phyloP scores from a whole-genome alignment of 257 asterid genomes.

The Nemophila menziesii region DNA sequence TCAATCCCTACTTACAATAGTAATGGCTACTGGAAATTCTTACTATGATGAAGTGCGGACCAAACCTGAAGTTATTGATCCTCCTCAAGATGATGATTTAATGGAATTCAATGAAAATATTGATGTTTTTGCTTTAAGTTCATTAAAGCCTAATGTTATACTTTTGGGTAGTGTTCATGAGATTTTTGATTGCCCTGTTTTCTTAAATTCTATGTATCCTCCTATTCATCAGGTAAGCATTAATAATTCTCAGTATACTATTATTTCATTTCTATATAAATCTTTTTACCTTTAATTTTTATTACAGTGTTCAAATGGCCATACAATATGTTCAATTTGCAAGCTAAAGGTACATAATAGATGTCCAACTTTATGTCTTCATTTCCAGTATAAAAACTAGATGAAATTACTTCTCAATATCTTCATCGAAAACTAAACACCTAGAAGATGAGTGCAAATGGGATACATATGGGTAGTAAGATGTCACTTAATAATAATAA shows the following conservation, averaged over 20 bases:
- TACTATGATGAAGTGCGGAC: constrained; percentile 25
- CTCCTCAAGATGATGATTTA: constrained; percentile 22
- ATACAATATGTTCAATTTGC: constrained; percentile 50
- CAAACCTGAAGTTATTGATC: constrained; percentile 30
- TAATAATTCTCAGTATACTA: no score
- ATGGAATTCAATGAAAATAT: constrained; percentile 18
- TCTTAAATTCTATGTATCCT: constrained; percentile 53
- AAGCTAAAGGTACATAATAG: constrained; percentile 51
- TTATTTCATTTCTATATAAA: background rate
- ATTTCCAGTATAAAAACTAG: no score
- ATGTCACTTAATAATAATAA: no score
- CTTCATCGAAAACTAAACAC: no score
- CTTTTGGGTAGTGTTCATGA: constrained; percentile 30
- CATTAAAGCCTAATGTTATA: constrained; percentile 20
- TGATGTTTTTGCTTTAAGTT: constrained; percentile 14
- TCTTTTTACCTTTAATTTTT: background rate
- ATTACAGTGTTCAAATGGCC: constrained; percentile 51
- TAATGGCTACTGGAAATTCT: constrained; percentile 22
- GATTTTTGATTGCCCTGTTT: constrained; percentile 46
- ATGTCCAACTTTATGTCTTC: constrained; percentile 57
- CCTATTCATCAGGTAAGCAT: constrained; percentile 8
- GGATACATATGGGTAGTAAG: no score
- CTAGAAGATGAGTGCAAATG: no score
- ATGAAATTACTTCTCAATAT: no score
- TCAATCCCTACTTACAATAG: constrained; percentile 1